phyloP scores from a whole-genome alignment of 2,329 filamentous ascomycete genomes.

The Fusarium scirpi region DNA sequence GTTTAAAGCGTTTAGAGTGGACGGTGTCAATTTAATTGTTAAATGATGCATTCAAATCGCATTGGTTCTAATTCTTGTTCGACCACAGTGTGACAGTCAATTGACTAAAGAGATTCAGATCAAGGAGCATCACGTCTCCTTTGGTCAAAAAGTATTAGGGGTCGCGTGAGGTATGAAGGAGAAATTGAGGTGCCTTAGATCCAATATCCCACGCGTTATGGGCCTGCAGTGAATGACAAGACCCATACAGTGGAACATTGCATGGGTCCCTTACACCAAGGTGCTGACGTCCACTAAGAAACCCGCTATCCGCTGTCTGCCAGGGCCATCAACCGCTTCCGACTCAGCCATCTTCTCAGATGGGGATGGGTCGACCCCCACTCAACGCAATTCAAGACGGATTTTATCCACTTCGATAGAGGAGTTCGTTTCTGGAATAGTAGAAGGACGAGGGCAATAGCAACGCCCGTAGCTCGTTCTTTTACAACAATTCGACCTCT shows the following conservation, averaged over 20 bases:
- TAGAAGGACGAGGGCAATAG: conserved; percentile 30
- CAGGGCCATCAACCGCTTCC: conserved; percentile 32
- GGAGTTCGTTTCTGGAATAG: conserved; percentile 32
- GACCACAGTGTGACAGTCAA: not conserved
- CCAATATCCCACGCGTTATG: not conserved
- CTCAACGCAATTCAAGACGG: conserved; percentile 26
- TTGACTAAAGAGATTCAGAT: not conserved
- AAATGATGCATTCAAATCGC: conserved; percentile 8
- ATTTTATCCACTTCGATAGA: conserved; percentile 37
- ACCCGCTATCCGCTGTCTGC: conserved; percentile 29
- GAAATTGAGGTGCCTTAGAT: conserved; percentile 23
- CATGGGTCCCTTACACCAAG: conserved; percentile 10
- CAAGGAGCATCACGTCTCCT: not conserved
- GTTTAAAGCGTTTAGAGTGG: conserved; percentile 21
- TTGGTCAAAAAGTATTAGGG: conserved; percentile 5
- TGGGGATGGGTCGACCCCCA: conserved; percentile 34
- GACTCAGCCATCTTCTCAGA: conserved; percentile 31
- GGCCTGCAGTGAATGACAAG: conserved; percentile 7
- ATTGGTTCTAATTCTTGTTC: not conserved
- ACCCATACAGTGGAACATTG: conserved; percentile 4
- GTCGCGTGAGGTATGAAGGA: conserved; percentile 37
- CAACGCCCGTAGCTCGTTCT: conserved; percentile 10
- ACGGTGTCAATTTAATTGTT: conserved; percentile 14
- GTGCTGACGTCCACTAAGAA: conserved; percentile 15
- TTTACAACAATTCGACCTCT: conserved; percentile 18